phyloP scores from a whole-genome alignment of 306 rosid species.

The Carpinus fangiana region DNA sequence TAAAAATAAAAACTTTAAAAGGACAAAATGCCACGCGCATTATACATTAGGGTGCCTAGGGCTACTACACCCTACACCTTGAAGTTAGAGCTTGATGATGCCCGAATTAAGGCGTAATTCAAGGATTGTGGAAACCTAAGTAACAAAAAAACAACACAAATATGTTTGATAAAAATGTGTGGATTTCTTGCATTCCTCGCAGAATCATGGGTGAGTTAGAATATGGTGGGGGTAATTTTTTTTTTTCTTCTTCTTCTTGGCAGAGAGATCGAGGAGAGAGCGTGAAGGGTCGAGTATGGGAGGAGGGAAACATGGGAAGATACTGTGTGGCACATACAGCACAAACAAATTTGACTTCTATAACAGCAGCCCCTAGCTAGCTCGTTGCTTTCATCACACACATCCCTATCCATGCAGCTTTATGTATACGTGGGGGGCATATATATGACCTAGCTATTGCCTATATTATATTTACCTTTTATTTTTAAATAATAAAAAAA shows the following conservation, averaged over 20 bases:
- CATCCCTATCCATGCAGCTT: slow-evolving; percentile 28
- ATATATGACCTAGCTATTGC: slow-evolving; percentile 3
- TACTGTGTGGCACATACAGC: slow-evolving; percentile 39
- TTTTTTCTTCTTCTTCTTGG: slow-evolving; percentile 1
- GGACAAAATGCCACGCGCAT: too few relatives aligned
- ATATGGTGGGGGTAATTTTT: background rate
- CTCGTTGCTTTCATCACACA: slow-evolving; percentile 22
- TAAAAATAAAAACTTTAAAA: too few relatives aligned
- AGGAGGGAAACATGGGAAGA: slow-evolving; percentile 62
- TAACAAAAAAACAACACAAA: background rate
- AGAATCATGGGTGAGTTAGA: slow-evolving; percentile 26
- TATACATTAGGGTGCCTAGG: slow-evolving; percentile 18
- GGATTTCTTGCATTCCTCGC: slow-evolving; percentile 6
- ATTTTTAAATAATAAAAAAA: too few relatives aligned
- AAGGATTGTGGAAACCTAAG: slow-evolving; percentile 73
- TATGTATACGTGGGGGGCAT: background rate
- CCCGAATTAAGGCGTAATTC: slow-evolving; percentile 77
- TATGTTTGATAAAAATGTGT: too few relatives aligned
- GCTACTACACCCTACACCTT: slow-evolving; percentile 31
- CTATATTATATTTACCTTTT: background rate
- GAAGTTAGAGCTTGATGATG: slow-evolving; percentile 35
- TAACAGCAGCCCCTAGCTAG: background rate
- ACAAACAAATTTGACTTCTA: slow-evolving; percentile 47
- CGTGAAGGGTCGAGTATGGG: slow-evolving; percentile 38
- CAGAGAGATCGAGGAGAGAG: slow-evolving; percentile 29